Evolutionary conservation across 768 basidiomycete species (phyloP).

Genomic region (Suillus discolor): DNA sequence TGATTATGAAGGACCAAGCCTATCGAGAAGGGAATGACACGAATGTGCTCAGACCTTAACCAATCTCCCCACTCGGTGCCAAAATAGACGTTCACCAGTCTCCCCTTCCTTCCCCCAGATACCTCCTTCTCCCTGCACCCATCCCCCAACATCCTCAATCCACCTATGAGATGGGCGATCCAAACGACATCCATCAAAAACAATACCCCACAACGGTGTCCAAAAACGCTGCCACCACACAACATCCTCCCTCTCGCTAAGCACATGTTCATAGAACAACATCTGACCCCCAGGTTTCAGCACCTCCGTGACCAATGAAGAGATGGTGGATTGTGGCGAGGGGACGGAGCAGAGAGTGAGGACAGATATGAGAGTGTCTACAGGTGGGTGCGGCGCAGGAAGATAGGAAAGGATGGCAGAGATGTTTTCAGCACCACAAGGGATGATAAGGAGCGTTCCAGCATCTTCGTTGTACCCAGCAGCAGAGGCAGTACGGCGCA

Average conservation of each 20-base stretch:
- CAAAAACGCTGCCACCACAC: constrained; percentile 76
- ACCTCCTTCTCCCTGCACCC: constrained; percentile 42
- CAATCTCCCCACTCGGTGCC: constrained; percentile 60
- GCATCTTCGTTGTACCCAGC: constrained; percentile 56
- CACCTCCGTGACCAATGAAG: constrained; percentile 47
- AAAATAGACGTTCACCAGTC: constrained; percentile 58
- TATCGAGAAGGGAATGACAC: not conserved
- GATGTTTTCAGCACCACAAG: constrained; percentile 65
- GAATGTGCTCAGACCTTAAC: constrained; percentile 41
- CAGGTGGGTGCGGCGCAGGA: constrained; percentile 32
- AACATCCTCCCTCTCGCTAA: constrained; percentile 52
- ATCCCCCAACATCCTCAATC: constrained; percentile 47
- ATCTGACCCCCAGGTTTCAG: constrained; percentile 67
- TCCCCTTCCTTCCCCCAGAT: constrained; percentile 55
- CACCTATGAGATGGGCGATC: constrained; percentile 57
- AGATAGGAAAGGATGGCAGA: constrained; percentile 46
- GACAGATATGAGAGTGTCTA: constrained; percentile 67
- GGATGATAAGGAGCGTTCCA: constrained; percentile 58
- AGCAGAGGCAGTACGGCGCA: constrained; percentile 49
- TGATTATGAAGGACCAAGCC: not conserved
- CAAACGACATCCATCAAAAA: constrained; percentile 65
- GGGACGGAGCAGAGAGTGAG: constrained; percentile 71
- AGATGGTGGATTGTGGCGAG: constrained; percentile 49
- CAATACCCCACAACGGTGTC: constrained; percentile 65
- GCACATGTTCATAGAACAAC: constrained; percentile 73